A percentile compares a stretch with the other conserved stretches of the same genome.
These are phyloP conservation scores for Ramichloridium luteum DNA, from an alignment of 2,329 filamentous ascomycete species.

Conservation along the genomic window DNA sequence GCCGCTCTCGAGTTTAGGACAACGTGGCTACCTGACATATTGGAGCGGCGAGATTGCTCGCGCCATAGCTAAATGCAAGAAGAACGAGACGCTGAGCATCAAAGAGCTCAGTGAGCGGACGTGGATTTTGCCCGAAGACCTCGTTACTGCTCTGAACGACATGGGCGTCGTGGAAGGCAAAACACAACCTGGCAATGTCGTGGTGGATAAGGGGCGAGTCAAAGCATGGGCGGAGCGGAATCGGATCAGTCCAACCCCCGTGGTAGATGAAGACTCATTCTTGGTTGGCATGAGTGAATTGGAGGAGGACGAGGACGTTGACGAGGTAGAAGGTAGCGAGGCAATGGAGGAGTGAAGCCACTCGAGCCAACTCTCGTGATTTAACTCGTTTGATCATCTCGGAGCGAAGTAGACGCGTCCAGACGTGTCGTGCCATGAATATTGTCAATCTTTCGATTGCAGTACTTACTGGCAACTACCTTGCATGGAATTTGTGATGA, in stretches of 20 bases:
- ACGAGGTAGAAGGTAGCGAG: conserved; percentile 13
- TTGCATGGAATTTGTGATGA: background rate
- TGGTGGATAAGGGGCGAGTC: conserved; percentile 48
- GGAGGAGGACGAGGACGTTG: conserved; percentile 42
- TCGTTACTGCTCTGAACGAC: conserved; percentile 61
- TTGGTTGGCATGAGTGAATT: no score
- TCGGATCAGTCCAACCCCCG: conserved; percentile 49
- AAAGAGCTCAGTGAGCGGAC: conserved; percentile 63
- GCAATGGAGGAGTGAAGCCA: conserved; percentile 7
- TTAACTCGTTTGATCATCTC: no score
- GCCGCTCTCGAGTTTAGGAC: conserved; percentile 75
- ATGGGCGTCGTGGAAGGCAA: conserved; percentile 60
- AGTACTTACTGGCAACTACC: background rate
- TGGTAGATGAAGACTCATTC: conserved; percentile 66
- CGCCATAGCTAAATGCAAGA: conserved; percentile 38
- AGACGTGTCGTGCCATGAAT: no score
- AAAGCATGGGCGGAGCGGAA: conserved; percentile 55
- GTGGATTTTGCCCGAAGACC: conserved; percentile 77
- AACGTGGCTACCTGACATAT: conserved; percentile 69
- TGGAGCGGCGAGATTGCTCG: conserved; percentile 77
- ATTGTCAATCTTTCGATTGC: no score
- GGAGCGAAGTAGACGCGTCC: no score
- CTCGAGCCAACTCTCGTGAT: no score
- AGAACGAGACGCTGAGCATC: conserved; percentile 48
- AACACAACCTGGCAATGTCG: conserved; percentile 36